phyloP scores from a whole-genome alignment of 192 early-diverging fungal species.

The Lunasporangiospora selenospora region DNA sequence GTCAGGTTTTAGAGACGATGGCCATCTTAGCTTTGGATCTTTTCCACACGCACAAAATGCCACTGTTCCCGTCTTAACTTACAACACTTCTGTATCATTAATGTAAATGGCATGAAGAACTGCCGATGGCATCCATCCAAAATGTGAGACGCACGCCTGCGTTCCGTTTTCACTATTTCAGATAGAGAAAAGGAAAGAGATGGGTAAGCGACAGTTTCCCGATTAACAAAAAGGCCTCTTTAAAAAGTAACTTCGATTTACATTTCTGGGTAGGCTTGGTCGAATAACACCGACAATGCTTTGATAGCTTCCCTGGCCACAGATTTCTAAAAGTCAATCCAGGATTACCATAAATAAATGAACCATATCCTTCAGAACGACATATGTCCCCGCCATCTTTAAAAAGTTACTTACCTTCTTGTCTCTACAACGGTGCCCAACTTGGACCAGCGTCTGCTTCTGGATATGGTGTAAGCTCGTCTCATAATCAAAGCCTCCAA shows the following conservation, averaged over 20 bases:
- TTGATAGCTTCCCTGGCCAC: constrained; percentile 74
- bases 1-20: no score
- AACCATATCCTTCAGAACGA: no score
- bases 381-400: no score
- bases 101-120: constrained; percentile 88
- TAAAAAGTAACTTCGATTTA: no score
- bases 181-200: constrained; percentile 1
- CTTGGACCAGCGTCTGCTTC: constrained; percentile 60
- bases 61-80: constrained; percentile 37
- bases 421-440: constrained; percentile 88
- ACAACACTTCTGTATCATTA: constrained; percentile 83
- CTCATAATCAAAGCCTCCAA: constrained; percentile 73
- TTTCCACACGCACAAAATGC: background rate
- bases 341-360: no score
- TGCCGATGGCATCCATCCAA: constrained; percentile 83
- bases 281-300: constrained; percentile 74
- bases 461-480: constrained; percentile 61
- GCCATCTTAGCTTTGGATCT: background rate
- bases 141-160: constrained; percentile 60
- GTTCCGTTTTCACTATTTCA: constrained; percentile 55
- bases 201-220: no score
- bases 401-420: constrained; percentile 75
- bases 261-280: constrained; percentile 75
- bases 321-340: constrained; percentile 17
- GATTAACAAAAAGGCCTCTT: no score